Evolutionary conservation across 179 eudicot species (phyloP), one percentile per base, ranked within the genome.

Genomic region (Beta macrorhiza): DNA sequence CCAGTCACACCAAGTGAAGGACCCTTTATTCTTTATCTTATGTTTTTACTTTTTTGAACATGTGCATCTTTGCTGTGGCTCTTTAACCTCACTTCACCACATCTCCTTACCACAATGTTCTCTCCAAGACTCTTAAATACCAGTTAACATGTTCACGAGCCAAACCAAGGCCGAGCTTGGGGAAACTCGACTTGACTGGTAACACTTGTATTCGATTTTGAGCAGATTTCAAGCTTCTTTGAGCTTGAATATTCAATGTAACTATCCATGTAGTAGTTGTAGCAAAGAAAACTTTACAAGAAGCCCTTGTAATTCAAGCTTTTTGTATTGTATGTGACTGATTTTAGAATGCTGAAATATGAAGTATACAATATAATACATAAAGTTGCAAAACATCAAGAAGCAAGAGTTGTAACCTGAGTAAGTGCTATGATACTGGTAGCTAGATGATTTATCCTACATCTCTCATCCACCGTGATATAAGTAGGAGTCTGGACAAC

Each of bases 371-470:
- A 56, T 67, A 14, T 59, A 12, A 45, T 9, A 79, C 49, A 53
- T 16, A 6, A 25, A 45, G 49, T n/a, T 47, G 58, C 69, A 49
- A 62, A 67, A 73, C 17, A 67, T 53, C 15, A 10, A 67, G 67
- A 29, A 37, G 75, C 19, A 68, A 64, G 44, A 67, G 29, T 37
- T 62, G 53, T 52, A 80, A 93, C 99, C 98, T 97, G 99, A 51
- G 99, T 89, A 83, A 97, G 93, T 55, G 97, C 98, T 49, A 97
- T 88, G 80, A 94, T 85, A 79, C 97, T 92, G n/a, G 97, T 92
- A 51, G 99, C 97, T 86, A 97, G 82, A 84, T 97, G 93, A 87
- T 92, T 97, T 78, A 91, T 84, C 84, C 97, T 90, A 91, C 98
- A 92, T 84, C 97, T 88, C 86, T 89, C 99, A 84, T 93, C 93